Evolutionary conservation across 306 rosid species (phyloP).

Genomic region (Betula pendula): DNA sequence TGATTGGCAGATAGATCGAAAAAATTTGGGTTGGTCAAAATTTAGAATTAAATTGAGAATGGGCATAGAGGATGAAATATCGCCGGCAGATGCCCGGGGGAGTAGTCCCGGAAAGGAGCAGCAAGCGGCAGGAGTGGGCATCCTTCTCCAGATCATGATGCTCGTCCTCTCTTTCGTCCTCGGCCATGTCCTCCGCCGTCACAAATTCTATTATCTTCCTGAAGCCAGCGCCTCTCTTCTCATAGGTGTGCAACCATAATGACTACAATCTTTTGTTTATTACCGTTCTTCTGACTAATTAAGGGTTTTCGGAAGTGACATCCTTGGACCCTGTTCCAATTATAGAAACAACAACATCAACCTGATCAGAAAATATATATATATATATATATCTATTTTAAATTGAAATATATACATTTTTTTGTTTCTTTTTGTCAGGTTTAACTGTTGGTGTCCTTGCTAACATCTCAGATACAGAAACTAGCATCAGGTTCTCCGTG

Average conservation of each 20-base stretch:
- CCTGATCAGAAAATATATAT: not conserved
- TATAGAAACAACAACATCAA: not conserved
- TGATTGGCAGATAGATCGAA: too few species aligned
- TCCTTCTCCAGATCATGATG: slow-evolving; percentile 99
- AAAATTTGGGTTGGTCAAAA: too few species aligned
- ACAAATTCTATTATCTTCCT: slow-evolving; percentile 78
- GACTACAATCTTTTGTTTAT: too few species aligned
- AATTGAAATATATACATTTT: not conserved
- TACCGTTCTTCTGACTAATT: not conserved
- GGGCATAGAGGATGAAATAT: slow-evolving; percentile 65
- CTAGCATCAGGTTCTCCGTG: slow-evolving; percentile 63
- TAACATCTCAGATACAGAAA: slow-evolving; percentile 85
- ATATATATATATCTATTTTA: not conserved
- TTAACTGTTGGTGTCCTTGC: slow-evolving; percentile 92
- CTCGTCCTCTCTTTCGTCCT: slow-evolving; percentile 91
- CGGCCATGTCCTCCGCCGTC: slow-evolving; percentile 97
- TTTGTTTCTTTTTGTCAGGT: slow-evolving; percentile 45
- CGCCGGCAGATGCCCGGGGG: slow-evolving; percentile 60
- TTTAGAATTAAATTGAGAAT: slow-evolving; percentile 20
- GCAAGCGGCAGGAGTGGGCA: slow-evolving; percentile 99
- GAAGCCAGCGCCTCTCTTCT: slow-evolving; percentile 99
- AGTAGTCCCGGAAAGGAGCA: slow-evolving; percentile 83
- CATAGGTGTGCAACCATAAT: slow-evolving; percentile 50
- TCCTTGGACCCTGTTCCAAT: not conserved
- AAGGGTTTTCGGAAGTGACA: not conserved